phyloP scores from a whole-genome alignment of 192 early-diverging fungal genomes.

The Gryganskiella cystojenkinii region DNA sequence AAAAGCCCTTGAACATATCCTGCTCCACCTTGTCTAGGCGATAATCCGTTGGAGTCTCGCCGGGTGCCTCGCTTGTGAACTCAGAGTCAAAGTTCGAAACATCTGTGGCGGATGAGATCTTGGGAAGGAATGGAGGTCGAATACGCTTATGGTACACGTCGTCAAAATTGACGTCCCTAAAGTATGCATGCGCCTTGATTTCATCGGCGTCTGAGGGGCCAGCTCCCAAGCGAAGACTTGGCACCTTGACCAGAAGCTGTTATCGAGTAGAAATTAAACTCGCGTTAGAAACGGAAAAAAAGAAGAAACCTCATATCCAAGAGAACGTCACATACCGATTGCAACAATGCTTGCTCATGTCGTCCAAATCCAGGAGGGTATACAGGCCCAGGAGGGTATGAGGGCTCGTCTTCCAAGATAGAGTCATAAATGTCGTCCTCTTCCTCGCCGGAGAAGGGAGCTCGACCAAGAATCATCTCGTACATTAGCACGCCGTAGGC shows the following conservation, averaged over 20 bases:
- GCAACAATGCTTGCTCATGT: conserved; percentile 60
- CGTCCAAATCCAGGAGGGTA: conserved; percentile 65
- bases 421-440: conserved; percentile 99
- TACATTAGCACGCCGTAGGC: conserved; percentile 90
- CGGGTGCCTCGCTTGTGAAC: conserved; percentile 62
- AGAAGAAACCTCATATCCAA: not conserved
- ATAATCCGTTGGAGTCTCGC: conserved; percentile 50
- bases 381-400: conserved; percentile 87
- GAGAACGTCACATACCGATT: conserved; percentile 42
- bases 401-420: conserved; percentile 94
- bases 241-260: conserved; percentile 65
- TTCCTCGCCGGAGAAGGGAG: conserved; percentile 95
- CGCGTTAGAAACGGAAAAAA: not conserved
- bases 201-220: conserved; percentile 67
- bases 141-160: conserved; percentile 75
- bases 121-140: conserved; percentile 77
- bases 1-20: conserved; percentile 50
- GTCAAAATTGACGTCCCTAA: conserved; percentile 81
- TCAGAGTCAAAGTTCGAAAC: conserved; percentile 68
- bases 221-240: conserved; percentile 72
- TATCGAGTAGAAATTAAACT: not conserved
- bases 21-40: conserved; percentile 41
- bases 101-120: conserved; percentile 63
- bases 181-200: conserved; percentile 83
- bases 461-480: conserved; percentile 91